Evolutionary conservation across 176 grass and related monocot species (phyloP).

Genomic region (Dactylis glomerata): DNA sequence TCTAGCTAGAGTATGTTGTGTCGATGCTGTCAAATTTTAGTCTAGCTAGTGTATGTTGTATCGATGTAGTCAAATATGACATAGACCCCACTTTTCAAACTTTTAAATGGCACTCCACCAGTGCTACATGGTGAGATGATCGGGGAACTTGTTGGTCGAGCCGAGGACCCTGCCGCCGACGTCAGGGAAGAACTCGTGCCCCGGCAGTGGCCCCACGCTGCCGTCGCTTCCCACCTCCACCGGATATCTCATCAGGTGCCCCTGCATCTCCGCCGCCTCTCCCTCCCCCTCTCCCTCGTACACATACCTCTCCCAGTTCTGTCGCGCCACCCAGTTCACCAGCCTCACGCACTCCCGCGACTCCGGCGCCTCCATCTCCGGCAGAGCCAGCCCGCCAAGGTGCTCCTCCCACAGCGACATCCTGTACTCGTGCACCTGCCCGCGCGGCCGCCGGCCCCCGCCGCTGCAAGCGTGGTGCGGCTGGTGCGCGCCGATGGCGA

Average conservation of each 20-base stretch:
- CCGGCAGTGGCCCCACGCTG: neutral
- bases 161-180: conserved; percentile 53
- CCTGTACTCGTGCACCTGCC: conserved; percentile 54
- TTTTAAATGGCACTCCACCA: too few species aligned
- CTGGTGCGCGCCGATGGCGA: conserved; percentile 83
- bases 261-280: neutral
- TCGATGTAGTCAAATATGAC: too few species aligned
- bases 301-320: conserved; percentile 47
- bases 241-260: conserved; percentile 56
- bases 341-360: conserved; percentile 24
- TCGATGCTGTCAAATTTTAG: too few species aligned
- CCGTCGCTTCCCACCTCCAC: conserved; percentile 29
- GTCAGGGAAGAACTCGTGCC: conserved; percentile 49
- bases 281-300: neutral
- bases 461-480: conserved; percentile 32
- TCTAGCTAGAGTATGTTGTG: too few species aligned
- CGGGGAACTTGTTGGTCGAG: conserved; percentile 29
- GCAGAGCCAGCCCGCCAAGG: neutral
- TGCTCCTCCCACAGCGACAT: conserved; percentile 74
- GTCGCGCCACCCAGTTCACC: conserved; percentile 33
- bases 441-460: neutral
- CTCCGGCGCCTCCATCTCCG: conserved; percentile 32
- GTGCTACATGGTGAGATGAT: conserved; percentile 54
- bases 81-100: too few species aligned
- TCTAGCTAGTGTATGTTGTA: too few species aligned